These are phyloP conservation scores for Penicillium malachiteum DNA, from an alignment of 495 filamentous ascomycete genomes.

Conservation along the genomic window DNA sequence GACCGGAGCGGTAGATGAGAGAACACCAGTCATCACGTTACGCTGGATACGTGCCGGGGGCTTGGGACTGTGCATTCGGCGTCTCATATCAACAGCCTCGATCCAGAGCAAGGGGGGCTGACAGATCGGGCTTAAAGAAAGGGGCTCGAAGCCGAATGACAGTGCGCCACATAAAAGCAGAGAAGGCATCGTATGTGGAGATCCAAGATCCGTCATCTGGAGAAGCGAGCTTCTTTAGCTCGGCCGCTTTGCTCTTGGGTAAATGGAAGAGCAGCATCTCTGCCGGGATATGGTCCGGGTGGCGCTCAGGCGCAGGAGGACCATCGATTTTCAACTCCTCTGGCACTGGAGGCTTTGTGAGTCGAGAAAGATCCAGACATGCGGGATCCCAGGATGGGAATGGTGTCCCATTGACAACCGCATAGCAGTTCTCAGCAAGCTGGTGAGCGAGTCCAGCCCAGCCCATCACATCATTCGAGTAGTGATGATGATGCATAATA, in stretches of 20 bases:
- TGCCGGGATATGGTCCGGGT: slow-evolving; percentile 27
- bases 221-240: slow-evolving; percentile 35
- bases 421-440: slow-evolving; percentile 43
- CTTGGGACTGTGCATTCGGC: slow-evolving; percentile 29
- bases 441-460: slow-evolving; percentile 38
- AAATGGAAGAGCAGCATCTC: slow-evolving; percentile 39
- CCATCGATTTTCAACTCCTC: slow-evolving; percentile 27
- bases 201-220: slow-evolving; percentile 34
- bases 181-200: slow-evolving; percentile 45
- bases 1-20: slow-evolving; percentile 11
- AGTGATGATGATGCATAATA: slow-evolving; percentile 46
- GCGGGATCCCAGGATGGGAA: slow-evolving; percentile 35
- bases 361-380: slow-evolving; percentile 32
- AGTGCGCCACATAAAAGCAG: slow-evolving; percentile 38
- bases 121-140: slow-evolving; percentile 27
- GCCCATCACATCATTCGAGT: slow-evolving; percentile 43
- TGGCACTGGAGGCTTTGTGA: slow-evolving; percentile 19
- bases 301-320: slow-evolving; percentile 24
- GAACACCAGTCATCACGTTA: slow-evolving; percentile 34
- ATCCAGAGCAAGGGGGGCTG: slow-evolving; percentile 25
- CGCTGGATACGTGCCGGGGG: slow-evolving; percentile 30
- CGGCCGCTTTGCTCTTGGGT: slow-evolving; percentile 41
- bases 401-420: slow-evolving; percentile 28
- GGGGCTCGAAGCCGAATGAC: slow-evolving; percentile 32
- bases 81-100: slow-evolving; percentile 43